Conservation (phyloP, 306 rosid species). For the Heteromeles arbutifolia region DNA sequence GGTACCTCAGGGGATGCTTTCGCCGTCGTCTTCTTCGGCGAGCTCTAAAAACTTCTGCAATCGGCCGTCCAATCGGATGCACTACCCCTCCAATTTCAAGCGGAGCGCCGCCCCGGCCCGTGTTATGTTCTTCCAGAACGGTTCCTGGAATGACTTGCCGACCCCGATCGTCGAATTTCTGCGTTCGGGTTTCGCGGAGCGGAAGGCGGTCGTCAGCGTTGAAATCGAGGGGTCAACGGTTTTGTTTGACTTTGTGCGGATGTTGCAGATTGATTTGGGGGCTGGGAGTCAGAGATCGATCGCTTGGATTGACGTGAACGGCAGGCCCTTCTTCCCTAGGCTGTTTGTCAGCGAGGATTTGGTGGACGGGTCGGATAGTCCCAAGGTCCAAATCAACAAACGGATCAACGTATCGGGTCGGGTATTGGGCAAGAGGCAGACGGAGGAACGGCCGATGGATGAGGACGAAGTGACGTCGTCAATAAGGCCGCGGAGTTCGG, state of each 20-base stretch:
- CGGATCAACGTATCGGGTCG: constrained; percentile 14
- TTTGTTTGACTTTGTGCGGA: constrained; percentile 43
- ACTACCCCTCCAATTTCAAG: constrained; percentile 30
- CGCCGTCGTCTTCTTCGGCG: background rate
- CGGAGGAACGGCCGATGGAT: background rate
- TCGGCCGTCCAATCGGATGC: constrained; percentile 14
- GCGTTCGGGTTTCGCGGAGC: constrained; percentile 27
- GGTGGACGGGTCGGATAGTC: constrained; percentile 4
- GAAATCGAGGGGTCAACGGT: constrained; percentile 31
- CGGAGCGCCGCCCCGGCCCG: constrained; percentile 34
- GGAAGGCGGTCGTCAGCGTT: constrained; percentile 24
- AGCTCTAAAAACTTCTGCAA: background rate
- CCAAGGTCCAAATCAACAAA: constrained; percentile 24
- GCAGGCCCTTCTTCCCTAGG: constrained; percentile 43
- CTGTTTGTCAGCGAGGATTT: constrained; percentile 33
- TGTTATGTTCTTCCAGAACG: constrained; percentile 42
- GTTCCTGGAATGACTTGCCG: constrained; percentile 43
- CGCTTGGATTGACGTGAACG: constrained; percentile 53
- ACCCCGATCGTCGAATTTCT: constrained; percentile 17
- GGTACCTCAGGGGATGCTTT: background rate
- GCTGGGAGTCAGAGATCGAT: constrained; percentile 45
- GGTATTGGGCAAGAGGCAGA: constrained; percentile 26
- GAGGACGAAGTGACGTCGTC: constrained; percentile 40
- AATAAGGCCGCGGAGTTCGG: constrained; percentile 25
- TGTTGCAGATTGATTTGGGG: constrained; percentile 41